Conservation (phyloP, 2,329 filamentous ascomycete species). For the Macroventuria anomochaeta region DNA sequence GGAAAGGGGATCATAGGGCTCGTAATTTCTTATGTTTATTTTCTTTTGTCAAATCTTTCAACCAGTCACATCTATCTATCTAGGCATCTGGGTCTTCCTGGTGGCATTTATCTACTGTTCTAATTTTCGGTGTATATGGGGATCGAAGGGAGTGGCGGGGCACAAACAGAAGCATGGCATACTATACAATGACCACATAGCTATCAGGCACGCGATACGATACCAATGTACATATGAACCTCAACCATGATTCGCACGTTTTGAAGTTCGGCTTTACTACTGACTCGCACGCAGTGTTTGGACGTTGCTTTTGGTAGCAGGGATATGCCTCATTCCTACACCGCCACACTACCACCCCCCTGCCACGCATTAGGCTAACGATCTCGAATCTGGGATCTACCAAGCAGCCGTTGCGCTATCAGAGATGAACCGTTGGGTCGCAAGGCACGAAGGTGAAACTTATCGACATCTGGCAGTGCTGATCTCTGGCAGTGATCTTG, state of each 20-base stretch:
- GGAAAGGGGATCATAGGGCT: neutral
- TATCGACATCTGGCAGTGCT: neutral
- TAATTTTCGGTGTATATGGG: constrained; percentile 5
- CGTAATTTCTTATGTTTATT: constrained; percentile 16
- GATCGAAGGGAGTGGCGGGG: neutral
- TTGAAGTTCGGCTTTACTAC: neutral
- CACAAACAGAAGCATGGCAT: constrained; percentile 4
- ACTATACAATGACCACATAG: constrained; percentile 10
- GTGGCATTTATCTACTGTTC: neutral
- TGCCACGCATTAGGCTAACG: neutral
- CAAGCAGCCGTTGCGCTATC: neutral
- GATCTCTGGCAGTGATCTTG: constrained; percentile 1
- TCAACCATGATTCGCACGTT: neutral
- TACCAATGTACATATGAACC: constrained; percentile 17
- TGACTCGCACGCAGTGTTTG: neutral
- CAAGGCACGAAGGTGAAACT: constrained; percentile 1
- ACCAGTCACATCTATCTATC: neutral
- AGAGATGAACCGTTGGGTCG: constrained; percentile 2
- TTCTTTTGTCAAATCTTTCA: constrained; percentile 11
- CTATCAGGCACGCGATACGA: constrained; percentile 9
- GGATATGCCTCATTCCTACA: constrained; percentile 10
- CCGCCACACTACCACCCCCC: constrained; percentile 3
- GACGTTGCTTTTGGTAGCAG: neutral
- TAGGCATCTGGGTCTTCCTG: constrained; percentile 3
- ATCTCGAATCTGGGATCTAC: neutral